These are phyloP conservation scores for Solanum lycopersicoides DNA, from an alignment of 257 asterid genomes.

Conservation along the genomic window DNA sequence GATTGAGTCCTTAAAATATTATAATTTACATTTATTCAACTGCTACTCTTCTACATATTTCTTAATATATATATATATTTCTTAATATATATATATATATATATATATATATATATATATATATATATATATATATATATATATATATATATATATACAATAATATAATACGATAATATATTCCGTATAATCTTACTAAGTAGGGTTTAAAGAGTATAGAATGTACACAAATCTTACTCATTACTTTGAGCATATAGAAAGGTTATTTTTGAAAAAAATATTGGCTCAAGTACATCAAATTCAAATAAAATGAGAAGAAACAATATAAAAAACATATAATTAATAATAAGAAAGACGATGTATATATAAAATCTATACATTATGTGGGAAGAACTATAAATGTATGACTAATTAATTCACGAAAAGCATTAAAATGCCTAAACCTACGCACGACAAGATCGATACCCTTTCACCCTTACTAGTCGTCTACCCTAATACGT, in stretches of 20 bases:
- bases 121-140: neutral
- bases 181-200: too few species aligned
- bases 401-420: neutral
- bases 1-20: neutral
- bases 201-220: neutral
- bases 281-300: neutral
- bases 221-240: rapidly evolving
- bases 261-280: too few species aligned
- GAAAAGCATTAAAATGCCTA: neutral
- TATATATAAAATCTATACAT: too few species aligned
- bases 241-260: rapidly evolving
- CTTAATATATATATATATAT: neutral
- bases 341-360: neutral
- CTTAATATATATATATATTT: neutral
- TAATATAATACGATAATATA: neutral
- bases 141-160: neutral
- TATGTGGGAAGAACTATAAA: neutral
- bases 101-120: neutral
- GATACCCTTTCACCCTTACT: neutral
- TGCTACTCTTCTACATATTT: neutral
- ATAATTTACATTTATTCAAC: neutral
- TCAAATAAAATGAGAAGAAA: neutral
- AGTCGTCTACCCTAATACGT: neutral
- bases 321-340: too few species aligned
- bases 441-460: neutral